These are phyloP conservation scores for Zygoascus hellenicus DNA, from an alignment of 1,139 yeast genomes.

Conservation along the genomic window DNA sequence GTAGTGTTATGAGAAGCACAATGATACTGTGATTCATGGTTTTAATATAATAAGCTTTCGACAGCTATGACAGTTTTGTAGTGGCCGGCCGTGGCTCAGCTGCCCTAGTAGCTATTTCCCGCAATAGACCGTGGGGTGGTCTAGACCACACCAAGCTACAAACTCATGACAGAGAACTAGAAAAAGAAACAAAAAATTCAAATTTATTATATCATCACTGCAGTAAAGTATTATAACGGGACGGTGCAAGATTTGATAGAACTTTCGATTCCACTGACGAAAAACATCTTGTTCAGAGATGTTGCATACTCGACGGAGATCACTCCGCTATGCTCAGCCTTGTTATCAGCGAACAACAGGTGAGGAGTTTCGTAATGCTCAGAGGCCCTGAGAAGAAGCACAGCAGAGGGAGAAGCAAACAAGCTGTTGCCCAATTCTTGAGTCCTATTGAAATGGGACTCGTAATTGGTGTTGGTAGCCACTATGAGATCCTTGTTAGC, in stretches of 20 bases:
- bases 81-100: too few species aligned
- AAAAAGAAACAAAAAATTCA: not conserved
- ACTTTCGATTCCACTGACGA: not conserved
- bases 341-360: constrained; percentile 5
- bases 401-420: constrained; percentile 1
- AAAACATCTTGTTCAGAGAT: not conserved
- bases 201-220: not conserved
- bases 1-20: too few species aligned
- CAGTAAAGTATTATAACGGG: not conserved
- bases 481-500: constrained; percentile 4
- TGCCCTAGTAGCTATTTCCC: too few species aligned
- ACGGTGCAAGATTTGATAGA: not conserved
- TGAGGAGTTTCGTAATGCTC: constrained; percentile 7
- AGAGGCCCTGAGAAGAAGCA: constrained; percentile 1
- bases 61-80: too few species aligned
- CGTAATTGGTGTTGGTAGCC: not conserved
- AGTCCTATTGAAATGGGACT: not conserved
- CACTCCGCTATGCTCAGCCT: not conserved
- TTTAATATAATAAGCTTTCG: too few species aligned
- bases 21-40: too few species aligned
- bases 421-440: not conserved
- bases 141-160: too few species aligned
- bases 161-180: too few species aligned
- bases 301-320: not conserved
- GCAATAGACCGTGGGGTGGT: too few species aligned